phyloP scores from a whole-genome alignment of 1,139 yeast genomes.

The Scheffersomyces stambukii region DNA sequence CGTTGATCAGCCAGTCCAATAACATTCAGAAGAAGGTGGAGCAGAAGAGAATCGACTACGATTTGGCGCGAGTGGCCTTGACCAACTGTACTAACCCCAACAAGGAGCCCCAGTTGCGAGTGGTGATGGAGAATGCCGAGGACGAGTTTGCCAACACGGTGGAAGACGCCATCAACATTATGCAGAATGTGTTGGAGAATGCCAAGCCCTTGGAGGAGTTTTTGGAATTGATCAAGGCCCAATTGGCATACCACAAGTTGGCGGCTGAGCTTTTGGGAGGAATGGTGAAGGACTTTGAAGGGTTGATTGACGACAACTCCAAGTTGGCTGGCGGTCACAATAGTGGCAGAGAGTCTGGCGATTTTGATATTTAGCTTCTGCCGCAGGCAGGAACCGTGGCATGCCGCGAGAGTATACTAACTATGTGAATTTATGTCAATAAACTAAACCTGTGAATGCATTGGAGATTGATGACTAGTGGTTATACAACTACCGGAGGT shows the following conservation, averaged over 20 bases:
- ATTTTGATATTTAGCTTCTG: conserved; percentile 36
- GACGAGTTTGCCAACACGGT: conserved; percentile 90
- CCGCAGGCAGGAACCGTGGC: no score
- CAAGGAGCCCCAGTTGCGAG: conserved; percentile 70
- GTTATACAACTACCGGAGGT: no score
- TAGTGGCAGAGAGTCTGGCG: conserved; percentile 36
- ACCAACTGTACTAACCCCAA: conserved; percentile 69
- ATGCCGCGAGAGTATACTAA: not conserved
- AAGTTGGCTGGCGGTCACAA: conserved; percentile 16
- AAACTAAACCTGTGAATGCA: conserved; percentile 1
- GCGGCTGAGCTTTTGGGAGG: conserved; percentile 67
- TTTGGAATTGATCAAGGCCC: conserved; percentile 71
- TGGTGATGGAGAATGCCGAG: conserved; percentile 79
- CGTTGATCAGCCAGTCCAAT: conserved; percentile 61
- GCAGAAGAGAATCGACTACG: conserved; percentile 75
- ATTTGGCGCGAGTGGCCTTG: conserved; percentile 65
- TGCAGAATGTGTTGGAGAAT: conserved; percentile 77
- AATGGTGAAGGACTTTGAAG: conserved; percentile 63
- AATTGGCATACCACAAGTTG: conserved; percentile 76
- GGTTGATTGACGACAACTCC: conserved; percentile 47
- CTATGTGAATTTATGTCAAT: conserved; percentile 1
- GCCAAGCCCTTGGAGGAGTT: conserved; percentile 71
- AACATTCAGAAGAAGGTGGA: conserved; percentile 75
- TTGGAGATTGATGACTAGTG: conserved; percentile 1
- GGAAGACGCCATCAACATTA: conserved; percentile 80